Evolutionary conservation across 2,329 filamentous ascomycete genomes (phyloP).

Genomic region (Neonectria coccinea): DNA sequence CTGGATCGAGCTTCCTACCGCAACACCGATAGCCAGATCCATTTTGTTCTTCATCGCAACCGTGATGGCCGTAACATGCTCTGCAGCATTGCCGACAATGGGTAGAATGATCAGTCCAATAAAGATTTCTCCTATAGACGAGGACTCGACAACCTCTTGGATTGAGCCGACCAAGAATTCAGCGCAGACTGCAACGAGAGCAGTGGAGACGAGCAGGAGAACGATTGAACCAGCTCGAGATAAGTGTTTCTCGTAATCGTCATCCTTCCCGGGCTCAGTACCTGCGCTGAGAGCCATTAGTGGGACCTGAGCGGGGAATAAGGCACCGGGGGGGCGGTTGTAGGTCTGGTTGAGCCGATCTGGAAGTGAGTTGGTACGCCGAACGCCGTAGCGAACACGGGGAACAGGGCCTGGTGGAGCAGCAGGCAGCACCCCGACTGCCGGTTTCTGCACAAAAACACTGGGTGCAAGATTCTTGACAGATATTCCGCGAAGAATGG

Average conservation of each 20-base stretch:
- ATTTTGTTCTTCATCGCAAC: conserved; percentile 82
- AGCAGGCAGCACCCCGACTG: conserved; percentile 41
- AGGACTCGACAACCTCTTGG: conserved; percentile 68
- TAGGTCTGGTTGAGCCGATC: conserved; percentile 68
- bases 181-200: conserved; percentile 74
- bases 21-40: conserved; percentile 79
- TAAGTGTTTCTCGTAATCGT: conserved; percentile 60
- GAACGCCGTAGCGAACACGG: conserved; percentile 72
- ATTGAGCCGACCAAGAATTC: conserved; percentile 79
- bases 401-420: conserved; percentile 61
- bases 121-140: conserved; percentile 72
- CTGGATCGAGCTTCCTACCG: conserved; percentile 77
- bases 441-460: conserved; percentile 69
- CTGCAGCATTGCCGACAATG: conserved; percentile 79
- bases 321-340: conserved; percentile 61
- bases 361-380: conserved; percentile 79
- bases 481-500: conserved; percentile 68
- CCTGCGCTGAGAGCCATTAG: conserved; percentile 51
- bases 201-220: conserved; percentile 73
- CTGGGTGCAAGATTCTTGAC: conserved; percentile 77
- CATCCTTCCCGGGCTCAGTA: conserved; percentile 45
- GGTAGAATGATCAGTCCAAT: conserved; percentile 79
- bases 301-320: conserved; percentile 62
- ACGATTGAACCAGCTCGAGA: conserved; percentile 69
- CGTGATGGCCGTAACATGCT: conserved; percentile 78